These are phyloP conservation scores for Pyrenophora seminiperda DNA, from an alignment of 2,329 filamentous ascomycete species.

Conservation along the genomic window DNA sequence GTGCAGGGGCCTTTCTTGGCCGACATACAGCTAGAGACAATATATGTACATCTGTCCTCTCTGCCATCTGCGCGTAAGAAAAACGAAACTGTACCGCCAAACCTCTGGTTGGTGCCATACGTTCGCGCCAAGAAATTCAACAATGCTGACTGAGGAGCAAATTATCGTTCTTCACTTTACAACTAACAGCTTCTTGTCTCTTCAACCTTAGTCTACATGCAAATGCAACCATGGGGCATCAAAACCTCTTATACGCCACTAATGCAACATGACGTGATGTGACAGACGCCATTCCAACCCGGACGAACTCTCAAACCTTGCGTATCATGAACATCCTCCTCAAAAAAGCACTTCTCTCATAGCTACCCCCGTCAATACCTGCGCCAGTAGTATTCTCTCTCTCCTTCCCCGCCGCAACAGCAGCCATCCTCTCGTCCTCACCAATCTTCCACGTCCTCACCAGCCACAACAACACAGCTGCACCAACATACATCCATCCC, in stretches of 20 bases:
- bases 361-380: constrained; percentile 7
- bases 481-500: constrained; percentile 66
- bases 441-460: constrained; percentile 66
- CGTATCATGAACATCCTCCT: constrained; percentile 40
- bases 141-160: too few relatives aligned
- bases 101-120: too few relatives aligned
- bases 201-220: not conserved
- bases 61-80: not conserved
- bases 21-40: not conserved
- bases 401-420: constrained; percentile 33
- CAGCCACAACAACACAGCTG: constrained; percentile 59
- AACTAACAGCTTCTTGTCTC: too few relatives aligned
- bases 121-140: too few relatives aligned
- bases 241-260: not conserved
- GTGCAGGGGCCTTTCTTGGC: not conserved
- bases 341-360: constrained; percentile 32
- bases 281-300: not conserved
- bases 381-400: constrained; percentile 31
- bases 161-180: too few relatives aligned
- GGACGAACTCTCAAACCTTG: constrained; percentile 26
- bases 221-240: not conserved
- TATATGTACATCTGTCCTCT: not conserved
- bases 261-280: not conserved
- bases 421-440: constrained; percentile 53
- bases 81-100: too few relatives aligned